A percentile compares a stretch with the other conserved stretches of the same genome.
phyloP scores from a whole-genome alignment of 768 basidiomycete genomes.

The Hygrophorus pudorinus region DNA sequence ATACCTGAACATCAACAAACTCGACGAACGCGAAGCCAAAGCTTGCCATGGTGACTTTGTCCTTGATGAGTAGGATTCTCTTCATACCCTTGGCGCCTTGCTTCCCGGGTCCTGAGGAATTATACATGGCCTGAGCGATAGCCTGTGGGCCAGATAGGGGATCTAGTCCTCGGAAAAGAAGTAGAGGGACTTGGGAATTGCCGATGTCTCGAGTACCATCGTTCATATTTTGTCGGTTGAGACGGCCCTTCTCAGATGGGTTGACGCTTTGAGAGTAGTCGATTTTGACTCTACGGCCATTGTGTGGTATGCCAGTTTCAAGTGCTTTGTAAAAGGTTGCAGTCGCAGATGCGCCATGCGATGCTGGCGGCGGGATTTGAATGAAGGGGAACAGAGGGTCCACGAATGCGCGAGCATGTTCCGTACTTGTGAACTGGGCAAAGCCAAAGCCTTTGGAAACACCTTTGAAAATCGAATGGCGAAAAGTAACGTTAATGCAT shows the following conservation, averaged over 20 bases:
- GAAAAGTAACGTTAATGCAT: constrained; percentile 62
- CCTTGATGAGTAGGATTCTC: constrained; percentile 81
- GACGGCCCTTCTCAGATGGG: constrained; percentile 54
- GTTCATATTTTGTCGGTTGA: constrained; percentile 58
- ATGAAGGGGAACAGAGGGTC: constrained; percentile 87
- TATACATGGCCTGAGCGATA: constrained; percentile 73
- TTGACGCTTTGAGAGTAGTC: constrained; percentile 87
- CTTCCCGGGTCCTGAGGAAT: constrained; percentile 67
- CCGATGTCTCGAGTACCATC: constrained; percentile 97
- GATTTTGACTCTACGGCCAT: constrained; percentile 85
- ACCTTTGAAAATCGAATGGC: constrained; percentile 70
- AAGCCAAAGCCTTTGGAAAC: constrained; percentile 94
- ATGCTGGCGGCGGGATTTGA: constrained; percentile 84
- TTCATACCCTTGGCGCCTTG: constrained; percentile 82
- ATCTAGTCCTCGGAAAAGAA: constrained; percentile 88
- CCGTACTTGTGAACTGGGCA: constrained; percentile 80
- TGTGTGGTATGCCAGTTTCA: constrained; percentile 59
- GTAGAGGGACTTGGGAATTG: constrained; percentile 67
- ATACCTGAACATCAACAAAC: constrained; percentile 75
- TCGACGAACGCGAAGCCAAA: constrained; percentile 95
- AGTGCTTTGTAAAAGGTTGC: constrained; percentile 65
- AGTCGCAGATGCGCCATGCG: constrained; percentile 73
- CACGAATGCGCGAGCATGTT: constrained; percentile 86
- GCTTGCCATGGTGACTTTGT: constrained; percentile 77
- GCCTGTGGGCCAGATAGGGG: constrained; percentile 81